Evolutionary conservation across 1,284 basidiomycete species (phyloP).

Genomic region (Taiwanofungus camphoratus): DNA sequence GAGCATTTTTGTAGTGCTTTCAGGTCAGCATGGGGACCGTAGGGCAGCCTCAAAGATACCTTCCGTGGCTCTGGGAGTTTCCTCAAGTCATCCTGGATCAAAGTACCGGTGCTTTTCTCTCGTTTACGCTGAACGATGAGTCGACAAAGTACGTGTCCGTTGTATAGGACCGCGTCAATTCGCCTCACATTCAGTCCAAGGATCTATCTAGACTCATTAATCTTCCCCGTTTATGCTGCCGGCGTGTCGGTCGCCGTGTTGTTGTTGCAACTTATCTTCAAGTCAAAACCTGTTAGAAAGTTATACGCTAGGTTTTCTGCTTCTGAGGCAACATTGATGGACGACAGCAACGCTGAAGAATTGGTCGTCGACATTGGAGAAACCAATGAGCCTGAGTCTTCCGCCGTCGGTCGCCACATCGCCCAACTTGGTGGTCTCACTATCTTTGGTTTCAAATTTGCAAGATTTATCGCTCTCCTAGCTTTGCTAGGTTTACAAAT

Average conservation of each 20-base stretch:
- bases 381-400: slow-evolving; percentile 12
- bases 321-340: neutral
- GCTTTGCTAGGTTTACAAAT: slow-evolving; percentile 22
- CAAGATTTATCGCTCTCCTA: slow-evolving; percentile 20
- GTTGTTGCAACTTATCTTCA: slow-evolving; percentile 6
- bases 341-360: slow-evolving; percentile 1
- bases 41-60: neutral
- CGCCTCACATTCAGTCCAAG: neutral
- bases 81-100: slow-evolving; percentile 7
- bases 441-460: slow-evolving; percentile 23
- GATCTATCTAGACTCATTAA: slow-evolving; percentile 5
- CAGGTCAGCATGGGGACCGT: slow-evolving; percentile 3
- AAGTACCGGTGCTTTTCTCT: neutral
- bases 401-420: slow-evolving; percentile 16
- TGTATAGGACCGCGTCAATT: neutral
- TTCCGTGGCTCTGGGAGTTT: neutral
- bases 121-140: neutral
- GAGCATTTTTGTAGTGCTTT: no score
- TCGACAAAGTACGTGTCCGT: slow-evolving; percentile 1
- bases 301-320: slow-evolving; percentile 6
- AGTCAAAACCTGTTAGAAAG: slow-evolving; percentile 1
- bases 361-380: neutral
- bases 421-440: slow-evolving; percentile 18
- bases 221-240: slow-evolving; percentile 8
- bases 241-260: slow-evolving; percentile 8